Evolutionary conservation across 768 basidiomycete species (phyloP), one percentile per base, ranked within the genome.

Genomic region (Dentipellis sp.): DNA sequence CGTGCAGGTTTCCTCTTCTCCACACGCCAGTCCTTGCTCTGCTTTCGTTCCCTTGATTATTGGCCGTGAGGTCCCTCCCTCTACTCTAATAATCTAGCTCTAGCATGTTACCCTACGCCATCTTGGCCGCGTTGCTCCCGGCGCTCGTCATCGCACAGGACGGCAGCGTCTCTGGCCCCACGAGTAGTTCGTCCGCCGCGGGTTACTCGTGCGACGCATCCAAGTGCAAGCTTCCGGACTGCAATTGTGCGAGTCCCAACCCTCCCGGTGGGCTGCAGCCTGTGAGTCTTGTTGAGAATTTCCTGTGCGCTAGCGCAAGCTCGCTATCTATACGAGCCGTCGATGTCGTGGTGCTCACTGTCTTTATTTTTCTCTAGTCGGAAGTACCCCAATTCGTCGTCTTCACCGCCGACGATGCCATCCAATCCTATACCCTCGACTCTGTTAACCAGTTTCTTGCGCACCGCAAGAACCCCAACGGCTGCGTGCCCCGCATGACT

Each of bases 381-480:
- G 77, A 84, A 10, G 77, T 79, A 19, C 84, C 85, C 2, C 74
- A 78, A 69, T 89, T 88, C 64, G 71, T 88, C 61, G 79, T 88
- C 40, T 86, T 83, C 73, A 86, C 83, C 50, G 87, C 87, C 35
- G 84, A 87, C 63, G 85, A 88, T 69, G 87, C 88, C 21, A 65
- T 90, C 29, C 86, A 90, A 68, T 80, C 80, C 1, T 91, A 90
- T 69, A 88, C 86, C 4, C 69, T 87, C 60, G 82, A 88, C 63
- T 67, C 86, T 5, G 74, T 90, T 60, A 86, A 89, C 65, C 81
- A 84, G 62, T 86, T 91, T 71, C 75, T 88, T 52, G 84, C 78
- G 3, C 80, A 86, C 1, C 82, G 88, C 50, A 77, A 78, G 64
- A 88, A 88, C 63, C 87, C 87, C 35, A 88, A 90, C 60, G 84